phyloP scores from a whole-genome alignment of 1,284 basidiomycete genomes.

The Trichosporon asahii region DNA sequence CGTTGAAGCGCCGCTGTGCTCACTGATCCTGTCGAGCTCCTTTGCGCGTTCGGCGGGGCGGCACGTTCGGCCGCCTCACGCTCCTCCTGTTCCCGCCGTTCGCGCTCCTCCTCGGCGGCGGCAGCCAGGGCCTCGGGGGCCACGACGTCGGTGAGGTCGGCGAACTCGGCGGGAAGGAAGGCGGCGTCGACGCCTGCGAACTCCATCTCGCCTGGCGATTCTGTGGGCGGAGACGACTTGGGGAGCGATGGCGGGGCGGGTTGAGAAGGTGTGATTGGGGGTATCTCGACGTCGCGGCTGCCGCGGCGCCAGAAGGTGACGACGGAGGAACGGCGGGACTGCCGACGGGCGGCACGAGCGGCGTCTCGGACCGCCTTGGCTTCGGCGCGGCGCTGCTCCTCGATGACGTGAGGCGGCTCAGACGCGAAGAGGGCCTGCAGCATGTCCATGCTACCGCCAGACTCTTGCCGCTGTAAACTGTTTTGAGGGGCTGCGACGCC shows the following conservation, averaged over 20 bases:
- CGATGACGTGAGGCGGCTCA: constrained; percentile 17
- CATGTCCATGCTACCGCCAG: constrained; percentile 17
- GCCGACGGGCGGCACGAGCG: neutral
- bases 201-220: constrained; percentile 1
- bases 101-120: constrained; percentile 3
- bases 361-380: neutral
- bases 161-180: constrained; percentile 19
- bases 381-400: constrained; percentile 10
- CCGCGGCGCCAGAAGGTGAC: neutral
- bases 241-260: neutral
- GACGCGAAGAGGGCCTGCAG: constrained; percentile 19
- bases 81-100: neutral
- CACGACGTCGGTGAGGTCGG: constrained; percentile 18
- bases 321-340: neutral
- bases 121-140: constrained; percentile 14
- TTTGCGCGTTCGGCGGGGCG: neutral
- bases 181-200: constrained; percentile 20
- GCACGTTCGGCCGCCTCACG: neutral
- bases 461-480: constrained; percentile 6
- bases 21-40: neutral
- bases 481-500: neutral
- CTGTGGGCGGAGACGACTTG: neutral
- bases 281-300: constrained; percentile 1
- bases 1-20: constrained; percentile 6
- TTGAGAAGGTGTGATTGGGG: neutral